Evolutionary conservation across 2,329 filamentous ascomycete species (phyloP), one percentile per base, ranked within the genome.

Genomic region (Claviceps citrina): DNA sequence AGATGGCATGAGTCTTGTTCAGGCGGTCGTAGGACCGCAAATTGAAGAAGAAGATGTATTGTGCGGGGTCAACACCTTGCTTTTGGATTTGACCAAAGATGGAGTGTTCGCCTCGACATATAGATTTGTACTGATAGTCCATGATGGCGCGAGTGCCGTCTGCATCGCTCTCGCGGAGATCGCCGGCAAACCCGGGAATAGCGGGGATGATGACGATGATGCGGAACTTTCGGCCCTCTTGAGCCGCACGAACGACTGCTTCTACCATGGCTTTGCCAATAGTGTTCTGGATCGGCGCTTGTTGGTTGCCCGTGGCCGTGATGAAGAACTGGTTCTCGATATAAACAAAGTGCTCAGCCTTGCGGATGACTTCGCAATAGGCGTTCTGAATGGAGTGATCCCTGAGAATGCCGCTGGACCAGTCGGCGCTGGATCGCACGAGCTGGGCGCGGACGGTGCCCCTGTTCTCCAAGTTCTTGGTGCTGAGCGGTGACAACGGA

Each of bases 261-360:
- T 98, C 86, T 2, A 95, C 91, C 40, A 98, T 94, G 2, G 91
- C 80, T 7, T 70, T 70, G 10, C 91, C 91, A 39, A 98, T 82
- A 15, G 77, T 81, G 55, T 98, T 98, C 58, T 85, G 78, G 19
- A 96, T 76, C 0, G 89, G 89, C 1, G 69, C 64, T 56, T 95
- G 87, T 27, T 94, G 62, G n/a, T 91, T 79, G 7, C 85, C 85
- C 0, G 89, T 96, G 0, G 91, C 84, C 1, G 86, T 93, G 55
- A 93, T 95, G 68, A 96, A 98, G 65, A 96, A 96, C 53, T 98
- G 91, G 53, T 96, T 96, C 59, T 98, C 91, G 44, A 98, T 94
- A 63, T 96, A 98, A 19, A 98, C 81, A 50, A 77, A 95, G 56
- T 96, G 89, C 60, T 95, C 66, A 0, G 89, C 89, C 38, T 84